Conservation (phyloP, 1,284 basidiomycete genomes). For the Fomitopsis pinicola region DNA sequence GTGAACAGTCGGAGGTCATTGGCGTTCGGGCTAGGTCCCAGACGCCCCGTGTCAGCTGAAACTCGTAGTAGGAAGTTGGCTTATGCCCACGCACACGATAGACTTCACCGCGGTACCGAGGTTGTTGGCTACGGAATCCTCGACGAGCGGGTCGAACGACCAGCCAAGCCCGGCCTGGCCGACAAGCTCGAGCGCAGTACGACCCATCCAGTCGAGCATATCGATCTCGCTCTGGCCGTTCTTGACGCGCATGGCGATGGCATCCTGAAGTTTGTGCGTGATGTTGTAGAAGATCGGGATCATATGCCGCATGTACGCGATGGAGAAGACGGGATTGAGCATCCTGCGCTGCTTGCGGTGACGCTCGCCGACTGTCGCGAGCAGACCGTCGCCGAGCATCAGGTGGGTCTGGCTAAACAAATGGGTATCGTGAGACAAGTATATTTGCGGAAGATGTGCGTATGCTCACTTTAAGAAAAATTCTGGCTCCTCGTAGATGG, state of each 20-base stretch:
- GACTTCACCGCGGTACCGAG: conserved; percentile 27
- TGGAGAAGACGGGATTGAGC: conserved; percentile 23
- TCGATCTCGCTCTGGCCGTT: conserved; percentile 26
- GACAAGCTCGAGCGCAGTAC: conserved; percentile 28
- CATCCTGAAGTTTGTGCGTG: conserved; percentile 11
- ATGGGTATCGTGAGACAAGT: neutral
- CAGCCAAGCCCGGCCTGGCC: conserved; percentile 32
- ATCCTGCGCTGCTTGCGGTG: conserved; percentile 23
- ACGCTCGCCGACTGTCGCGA: conserved; percentile 16
- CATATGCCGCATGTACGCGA: conserved; percentile 20
- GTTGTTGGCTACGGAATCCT: conserved; percentile 19
- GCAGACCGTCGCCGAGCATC: conserved; percentile 14
- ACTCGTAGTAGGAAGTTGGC: conserved; percentile 18
- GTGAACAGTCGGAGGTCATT: conserved; percentile 7
- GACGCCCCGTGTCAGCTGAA: conserved; percentile 8
- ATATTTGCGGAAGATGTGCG: too few species aligned
- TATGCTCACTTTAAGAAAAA: conserved; percentile 9
- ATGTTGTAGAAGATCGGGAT: conserved; percentile 11
- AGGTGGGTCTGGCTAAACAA: neutral
- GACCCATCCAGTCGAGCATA: conserved; percentile 32
- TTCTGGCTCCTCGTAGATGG: conserved; percentile 12
- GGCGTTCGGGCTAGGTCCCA: conserved; percentile 7
- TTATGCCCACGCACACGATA: conserved; percentile 19
- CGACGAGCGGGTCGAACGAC: conserved; percentile 32
- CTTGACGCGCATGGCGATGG: conserved; percentile 7